Evolutionary conservation across 805 yeast species (phyloP).

Genomic region (Hanseniaspora lindneri): DNA sequence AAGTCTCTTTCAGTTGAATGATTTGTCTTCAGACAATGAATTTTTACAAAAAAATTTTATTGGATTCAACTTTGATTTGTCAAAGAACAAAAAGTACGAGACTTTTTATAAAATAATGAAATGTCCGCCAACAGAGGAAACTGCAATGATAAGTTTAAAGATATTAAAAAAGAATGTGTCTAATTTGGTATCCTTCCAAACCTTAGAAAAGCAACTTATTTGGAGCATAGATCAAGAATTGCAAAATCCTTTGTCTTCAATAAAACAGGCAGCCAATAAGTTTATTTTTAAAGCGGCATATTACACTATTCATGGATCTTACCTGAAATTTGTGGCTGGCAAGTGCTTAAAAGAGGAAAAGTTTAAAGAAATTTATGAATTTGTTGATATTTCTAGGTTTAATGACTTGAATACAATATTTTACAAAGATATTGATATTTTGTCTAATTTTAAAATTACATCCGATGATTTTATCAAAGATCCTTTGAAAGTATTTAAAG

Average conservation of each 20-base stretch:
- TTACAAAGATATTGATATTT: neutral
- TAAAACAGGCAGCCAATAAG: neutral
- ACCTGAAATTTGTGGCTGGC: neutral
- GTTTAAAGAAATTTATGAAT: conserved; percentile 10
- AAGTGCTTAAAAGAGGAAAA: neutral
- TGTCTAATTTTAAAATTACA: neutral
- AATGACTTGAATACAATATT: conserved; percentile 1
- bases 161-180: conserved; percentile 5
- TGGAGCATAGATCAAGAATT: conserved; percentile 6
- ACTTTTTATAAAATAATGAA: conserved; percentile 6
- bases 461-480: neutral
- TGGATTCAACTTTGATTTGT: conserved; percentile 1
- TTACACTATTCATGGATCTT: conserved; percentile 1
- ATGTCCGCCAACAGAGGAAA: neutral
- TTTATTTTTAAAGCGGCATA: conserved; percentile 7
- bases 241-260: neutral
- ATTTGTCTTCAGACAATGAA: neutral
- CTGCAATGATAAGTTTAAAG: neutral
- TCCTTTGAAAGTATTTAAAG: neutral
- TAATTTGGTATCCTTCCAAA: neutral
- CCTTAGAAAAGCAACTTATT: conserved; percentile 1
- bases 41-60: neutral
- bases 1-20: neutral
- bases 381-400: conserved; percentile 1
- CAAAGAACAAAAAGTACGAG: neutral